Evolutionary conservation across 768 basidiomycete species (phyloP).

Genomic region (Calocera viscosa): DNA sequence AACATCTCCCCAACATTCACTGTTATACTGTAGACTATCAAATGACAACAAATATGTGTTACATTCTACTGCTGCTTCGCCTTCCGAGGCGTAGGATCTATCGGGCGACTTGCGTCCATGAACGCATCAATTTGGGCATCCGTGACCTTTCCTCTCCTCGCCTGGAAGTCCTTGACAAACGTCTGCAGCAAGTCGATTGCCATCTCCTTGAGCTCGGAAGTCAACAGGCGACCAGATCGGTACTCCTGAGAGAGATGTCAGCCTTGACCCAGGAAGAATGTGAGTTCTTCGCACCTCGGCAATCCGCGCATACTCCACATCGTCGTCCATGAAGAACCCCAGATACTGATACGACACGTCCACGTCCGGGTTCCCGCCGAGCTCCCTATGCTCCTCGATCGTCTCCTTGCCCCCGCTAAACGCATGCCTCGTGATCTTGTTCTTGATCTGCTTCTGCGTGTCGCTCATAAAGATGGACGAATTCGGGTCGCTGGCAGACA

Average conservation of each 20-base stretch:
- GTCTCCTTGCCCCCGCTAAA: constrained; percentile 93
- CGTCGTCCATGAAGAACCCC: constrained; percentile 89
- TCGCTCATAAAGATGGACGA: constrained; percentile 96
- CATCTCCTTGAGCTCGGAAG: constrained; percentile 79
- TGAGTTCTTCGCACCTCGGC: constrained; percentile 45
- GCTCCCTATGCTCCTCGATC: constrained; percentile 80
- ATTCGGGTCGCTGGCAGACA: constrained; percentile 92
- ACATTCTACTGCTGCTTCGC: constrained; percentile 31
- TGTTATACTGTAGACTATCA: not conserved
- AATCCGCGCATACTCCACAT: constrained; percentile 66
- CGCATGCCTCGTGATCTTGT: constrained; percentile 90
- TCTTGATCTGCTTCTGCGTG: constrained; percentile 84
- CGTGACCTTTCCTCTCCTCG: constrained; percentile 67
- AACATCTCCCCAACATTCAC: too few species aligned
- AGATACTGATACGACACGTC: constrained; percentile 94
- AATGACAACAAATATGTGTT: not conserved
- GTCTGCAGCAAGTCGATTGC: constrained; percentile 74
- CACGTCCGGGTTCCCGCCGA: constrained; percentile 87
- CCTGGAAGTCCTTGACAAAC: constrained; percentile 80
- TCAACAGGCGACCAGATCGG: constrained; percentile 71
- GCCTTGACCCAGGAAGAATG: not conserved
- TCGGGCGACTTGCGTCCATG: constrained; percentile 72
- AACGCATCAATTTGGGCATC: constrained; percentile 61
- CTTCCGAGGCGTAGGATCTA: constrained; percentile 32
- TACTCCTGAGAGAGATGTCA: constrained; percentile 53